phyloP scores from a whole-genome alignment of 768 basidiomycete species.

The Mycena kentingensis region DNA sequence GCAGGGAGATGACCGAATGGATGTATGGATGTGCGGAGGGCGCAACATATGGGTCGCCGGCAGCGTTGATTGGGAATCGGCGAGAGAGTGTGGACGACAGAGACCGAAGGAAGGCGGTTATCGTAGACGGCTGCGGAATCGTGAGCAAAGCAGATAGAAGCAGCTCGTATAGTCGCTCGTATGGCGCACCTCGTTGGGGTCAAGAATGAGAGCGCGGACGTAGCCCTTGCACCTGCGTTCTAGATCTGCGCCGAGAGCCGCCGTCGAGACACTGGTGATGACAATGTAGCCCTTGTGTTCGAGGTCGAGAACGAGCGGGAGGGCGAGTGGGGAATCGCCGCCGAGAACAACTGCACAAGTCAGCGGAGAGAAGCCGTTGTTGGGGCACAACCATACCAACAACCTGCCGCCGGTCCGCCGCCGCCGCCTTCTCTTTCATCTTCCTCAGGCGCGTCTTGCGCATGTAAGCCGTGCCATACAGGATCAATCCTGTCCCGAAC shows the following conservation, averaged over 20 bases:
- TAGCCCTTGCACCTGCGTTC: constrained; percentile 73
- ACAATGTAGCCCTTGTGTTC: constrained; percentile 83
- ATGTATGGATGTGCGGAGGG: constrained; percentile 69
- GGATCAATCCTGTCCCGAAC: constrained; percentile 58
- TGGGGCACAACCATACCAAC: constrained; percentile 52
- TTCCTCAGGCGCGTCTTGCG: constrained; percentile 40
- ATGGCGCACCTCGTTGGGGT: constrained; percentile 76
- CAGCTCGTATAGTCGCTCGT: not conserved
- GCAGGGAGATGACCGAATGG: constrained; percentile 76
- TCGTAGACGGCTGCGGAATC: constrained; percentile 59
- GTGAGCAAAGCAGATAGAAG: constrained; percentile 1
- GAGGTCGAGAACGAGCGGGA: constrained; percentile 72
- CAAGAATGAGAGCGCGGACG: constrained; percentile 78
- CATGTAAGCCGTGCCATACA: constrained; percentile 45
- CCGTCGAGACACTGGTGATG: constrained; percentile 72
- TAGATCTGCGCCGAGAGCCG: constrained; percentile 63
- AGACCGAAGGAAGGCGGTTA: constrained; percentile 79
- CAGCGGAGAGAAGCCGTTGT: not conserved
- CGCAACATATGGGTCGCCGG: constrained; percentile 80
- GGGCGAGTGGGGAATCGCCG: constrained; percentile 71
- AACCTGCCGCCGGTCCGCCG: constrained; percentile 62
- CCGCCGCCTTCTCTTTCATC: constrained; percentile 46
- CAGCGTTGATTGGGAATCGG: constrained; percentile 73
- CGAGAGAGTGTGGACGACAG: constrained; percentile 78
- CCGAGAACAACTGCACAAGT: constrained; percentile 69